Percentiles rank a stretch among this genome's conserved stretches.
These are phyloP conservation scores for Nepenthes mirabilis DNA, from an alignment of 148 eudicot genomes.

Conservation along the genomic window DNA sequence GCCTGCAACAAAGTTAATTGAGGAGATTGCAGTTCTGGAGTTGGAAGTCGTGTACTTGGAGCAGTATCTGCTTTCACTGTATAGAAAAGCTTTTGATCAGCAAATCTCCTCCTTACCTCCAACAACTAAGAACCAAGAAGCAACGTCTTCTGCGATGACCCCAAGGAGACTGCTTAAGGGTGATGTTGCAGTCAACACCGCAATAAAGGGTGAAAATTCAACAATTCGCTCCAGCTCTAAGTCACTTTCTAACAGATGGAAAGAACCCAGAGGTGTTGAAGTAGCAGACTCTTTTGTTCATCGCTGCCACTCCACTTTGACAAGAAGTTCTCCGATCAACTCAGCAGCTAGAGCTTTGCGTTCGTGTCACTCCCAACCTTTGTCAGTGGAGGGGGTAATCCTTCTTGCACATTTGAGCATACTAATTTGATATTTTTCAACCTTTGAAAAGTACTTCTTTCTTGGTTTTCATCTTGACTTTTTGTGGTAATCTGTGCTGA, in stretches of 20 bases:
- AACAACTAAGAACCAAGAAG: conserved; percentile 26
- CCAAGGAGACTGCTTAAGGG: conserved; percentile 49
- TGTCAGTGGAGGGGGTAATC: conserved; percentile 66
- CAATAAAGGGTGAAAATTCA: conserved; percentile 20
- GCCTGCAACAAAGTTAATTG: conserved; percentile 88
- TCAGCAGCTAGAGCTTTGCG: conserved; percentile 43
- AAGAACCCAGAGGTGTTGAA: conserved; percentile 12
- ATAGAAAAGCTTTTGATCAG: conserved; percentile 88
- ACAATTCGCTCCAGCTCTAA: conserved; percentile 16
- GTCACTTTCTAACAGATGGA: conserved; percentile 18
- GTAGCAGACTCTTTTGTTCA: conserved; percentile 43
- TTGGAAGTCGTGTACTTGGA: conserved; percentile 84
- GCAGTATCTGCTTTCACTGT: conserved; percentile 81
- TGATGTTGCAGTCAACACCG: conserved; percentile 27
- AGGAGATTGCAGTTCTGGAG: conserved; percentile 81
- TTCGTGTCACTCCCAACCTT: conserved; percentile 87
- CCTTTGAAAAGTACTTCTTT: not conserved
- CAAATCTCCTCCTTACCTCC: conserved; percentile 57
- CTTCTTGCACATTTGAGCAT: not conserved
- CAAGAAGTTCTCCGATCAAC: conserved; percentile 47
- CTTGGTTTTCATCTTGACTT: not conserved
- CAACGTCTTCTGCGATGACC: conserved; percentile 28
- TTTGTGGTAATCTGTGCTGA: too few species aligned
- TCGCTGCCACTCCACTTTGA: conserved; percentile 74
- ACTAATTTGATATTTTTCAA: not conserved